Percentiles rank a stretch among this genome's conserved stretches.
Evolutionary conservation across 306 rosid genomes (phyloP).

Genomic region (Lithocarpus polystachyus): DNA sequence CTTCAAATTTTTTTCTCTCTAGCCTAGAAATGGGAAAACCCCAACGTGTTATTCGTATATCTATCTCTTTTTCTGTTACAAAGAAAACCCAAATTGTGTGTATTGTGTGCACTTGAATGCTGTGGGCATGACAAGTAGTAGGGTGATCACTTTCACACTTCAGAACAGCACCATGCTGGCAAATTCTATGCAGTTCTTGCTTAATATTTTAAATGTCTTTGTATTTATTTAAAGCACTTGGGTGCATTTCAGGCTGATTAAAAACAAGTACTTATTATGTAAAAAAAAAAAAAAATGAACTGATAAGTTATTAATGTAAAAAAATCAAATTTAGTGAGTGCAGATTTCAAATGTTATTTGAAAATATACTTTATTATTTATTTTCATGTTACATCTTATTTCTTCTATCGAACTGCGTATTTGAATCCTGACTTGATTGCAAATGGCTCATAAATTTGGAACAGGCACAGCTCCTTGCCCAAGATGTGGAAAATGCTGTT

Average conservation of each 20-base stretch:
- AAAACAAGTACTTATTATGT: neutral
- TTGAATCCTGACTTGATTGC: constrained; percentile 11
- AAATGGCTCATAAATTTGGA: constrained; percentile 21
- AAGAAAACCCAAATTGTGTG: no score
- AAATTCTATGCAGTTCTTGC: neutral
- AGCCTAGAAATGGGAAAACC: no score
- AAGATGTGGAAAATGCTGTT: constrained; percentile 53
- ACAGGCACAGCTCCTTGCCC: constrained; percentile 95
- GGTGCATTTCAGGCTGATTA: neutral
- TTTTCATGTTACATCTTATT: neutral
- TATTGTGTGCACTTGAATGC: no score
- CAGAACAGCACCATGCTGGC: neutral
- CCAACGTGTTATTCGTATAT: no score
- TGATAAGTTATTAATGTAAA: neutral
- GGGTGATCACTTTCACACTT: neutral
- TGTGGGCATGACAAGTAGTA: neutral
- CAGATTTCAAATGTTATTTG: neutral
- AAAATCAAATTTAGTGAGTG: neutral
- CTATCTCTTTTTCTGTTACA: no score
- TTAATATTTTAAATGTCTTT: neutral
- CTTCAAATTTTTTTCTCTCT: no score
- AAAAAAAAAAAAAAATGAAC: no score
- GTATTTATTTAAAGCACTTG: neutral
- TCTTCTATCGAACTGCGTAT: neutral
- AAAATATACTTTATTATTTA: neutral